Evolutionary conservation across 163 green algal genomes (phyloP), one percentile per base, ranked within the genome.

Genomic region (Dunaliella salina): DNA sequence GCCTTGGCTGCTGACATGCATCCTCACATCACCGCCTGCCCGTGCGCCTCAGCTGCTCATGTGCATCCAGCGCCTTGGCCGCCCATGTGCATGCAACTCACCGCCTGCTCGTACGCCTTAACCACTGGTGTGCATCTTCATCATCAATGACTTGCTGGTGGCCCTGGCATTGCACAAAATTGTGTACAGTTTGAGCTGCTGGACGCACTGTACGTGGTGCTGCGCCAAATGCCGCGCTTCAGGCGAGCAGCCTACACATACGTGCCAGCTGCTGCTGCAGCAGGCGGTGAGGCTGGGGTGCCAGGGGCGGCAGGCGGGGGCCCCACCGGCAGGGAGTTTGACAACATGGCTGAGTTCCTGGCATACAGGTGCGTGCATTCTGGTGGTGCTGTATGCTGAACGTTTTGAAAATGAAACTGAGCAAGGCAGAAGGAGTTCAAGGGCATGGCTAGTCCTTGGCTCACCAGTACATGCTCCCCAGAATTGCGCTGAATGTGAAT

Each of bases 181-280:
- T 50, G 40, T 8, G 8, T 45, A 67, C 85, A 88, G 85, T 86
- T 80, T 33, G 87, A 89, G 83, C 33, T 86, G 25, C 71, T 90
- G 50, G 87, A 90, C 50, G 81, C 82, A 4, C 83, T 92, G 72
- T 90, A 88, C 67, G 80, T 87, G 85, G 63, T 92, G 82, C 82
- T 91, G 78, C 86, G 88, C 30, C 50, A 84, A 24, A 88, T 87
- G 81, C 88, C 88, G 0, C 88, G 85, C 82, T 86, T 90, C 82
- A 45, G 33, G 22, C 72, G 84, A 46, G 32, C 75, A 3, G 63
- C 63, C 63, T 75, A 75, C 63, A 30, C 63, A 12, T 75, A 75
- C 11, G 24, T 75, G 22, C 63, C 63, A 30, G 63, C 63, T 29
- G 63, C 63, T 29, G 63, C 1, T 26, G 22, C 63, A 3, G 63